phyloP scores from a whole-genome alignment of 257 asterid genomes.

The Voacanga thouarsii region DNA sequence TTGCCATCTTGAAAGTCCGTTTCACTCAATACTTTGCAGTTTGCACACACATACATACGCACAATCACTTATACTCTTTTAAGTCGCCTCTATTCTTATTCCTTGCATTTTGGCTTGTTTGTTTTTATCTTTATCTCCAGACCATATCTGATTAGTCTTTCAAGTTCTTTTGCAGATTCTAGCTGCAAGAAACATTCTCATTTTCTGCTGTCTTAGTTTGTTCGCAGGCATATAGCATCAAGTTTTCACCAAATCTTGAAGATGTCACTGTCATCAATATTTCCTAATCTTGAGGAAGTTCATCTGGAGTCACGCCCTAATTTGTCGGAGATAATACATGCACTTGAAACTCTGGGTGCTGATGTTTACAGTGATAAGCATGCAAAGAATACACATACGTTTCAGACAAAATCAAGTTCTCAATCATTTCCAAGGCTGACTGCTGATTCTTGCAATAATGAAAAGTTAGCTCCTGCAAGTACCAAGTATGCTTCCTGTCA shows the following conservation, averaged over 20 bases:
- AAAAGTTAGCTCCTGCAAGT: slow-evolving; percentile 19
- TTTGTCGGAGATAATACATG: slow-evolving; percentile 49
- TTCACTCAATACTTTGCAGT: neutral
- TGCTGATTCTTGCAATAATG: slow-evolving; percentile 32
- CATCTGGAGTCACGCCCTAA: slow-evolving; percentile 53
- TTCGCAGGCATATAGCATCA: slow-evolving; percentile 77
- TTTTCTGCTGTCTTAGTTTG: slow-evolving; percentile 56
- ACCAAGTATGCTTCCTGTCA: slow-evolving; percentile 46
- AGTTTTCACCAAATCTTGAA: slow-evolving; percentile 57
- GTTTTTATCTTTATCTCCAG: neutral
- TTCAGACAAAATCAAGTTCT: slow-evolving; percentile 23
- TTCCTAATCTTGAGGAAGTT: slow-evolving; percentile 42
- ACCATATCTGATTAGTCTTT: neutral
- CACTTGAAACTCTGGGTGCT: slow-evolving; percentile 35
- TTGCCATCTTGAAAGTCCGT: neutral
- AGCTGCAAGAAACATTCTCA: slow-evolving; percentile 25
- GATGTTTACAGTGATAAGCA: slow-evolving; percentile 8
- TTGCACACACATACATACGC: neutral
- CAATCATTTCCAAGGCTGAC: slow-evolving; percentile 12
- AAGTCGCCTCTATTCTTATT: neutral
- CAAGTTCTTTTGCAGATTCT: slow-evolving; percentile 3
- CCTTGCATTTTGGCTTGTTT: neutral
- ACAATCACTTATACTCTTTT: neutral
- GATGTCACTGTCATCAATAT: slow-evolving; percentile 52
- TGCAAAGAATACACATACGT: slow-evolving; percentile 25